A percentile compares a stretch with the other conserved stretches of the same genome.
Evolutionary conservation across 202 grass and related monocot species (phyloP).

Genomic region (Panicum hallii): DNA sequence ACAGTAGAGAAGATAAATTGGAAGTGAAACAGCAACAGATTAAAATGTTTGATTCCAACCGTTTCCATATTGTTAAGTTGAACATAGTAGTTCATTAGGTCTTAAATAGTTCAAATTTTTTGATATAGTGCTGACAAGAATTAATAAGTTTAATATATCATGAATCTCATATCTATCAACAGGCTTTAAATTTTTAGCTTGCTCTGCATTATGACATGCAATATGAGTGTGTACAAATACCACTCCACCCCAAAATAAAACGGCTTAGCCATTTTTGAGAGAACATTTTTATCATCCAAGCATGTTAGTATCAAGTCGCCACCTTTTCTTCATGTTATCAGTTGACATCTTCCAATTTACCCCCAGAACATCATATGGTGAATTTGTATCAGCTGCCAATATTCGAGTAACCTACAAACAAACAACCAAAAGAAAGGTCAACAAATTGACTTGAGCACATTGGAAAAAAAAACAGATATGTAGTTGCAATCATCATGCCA

Average conservation of each 20-base stretch:
- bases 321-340: slow-evolving; percentile 99
- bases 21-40: neutral
- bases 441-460: slow-evolving; percentile 6
- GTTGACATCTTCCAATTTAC: slow-evolving; percentile 94
- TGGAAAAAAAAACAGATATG: slow-evolving; percentile 28
- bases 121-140: neutral
- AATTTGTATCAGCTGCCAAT: slow-evolving; percentile 71
- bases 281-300: neutral
- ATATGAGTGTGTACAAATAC: neutral
- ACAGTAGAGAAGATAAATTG: neutral
- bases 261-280: neutral
- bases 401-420: slow-evolving; percentile 85
- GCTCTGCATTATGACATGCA: neutral
- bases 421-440: slow-evolving; percentile 4
- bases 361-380: slow-evolving; percentile 87
- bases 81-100: neutral
- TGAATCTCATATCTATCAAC: neutral
- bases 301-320: neutral
- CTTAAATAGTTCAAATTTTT: neutral
- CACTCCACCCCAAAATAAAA: neutral
- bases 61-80: neutral
- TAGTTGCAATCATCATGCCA: neutral
- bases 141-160: neutral
- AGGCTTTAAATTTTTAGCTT: neutral
- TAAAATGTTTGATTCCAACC: neutral